Base-by-base conservation (phyloP, 177 flowering plant genomes). In the Telopea speciosissima region DNA sequence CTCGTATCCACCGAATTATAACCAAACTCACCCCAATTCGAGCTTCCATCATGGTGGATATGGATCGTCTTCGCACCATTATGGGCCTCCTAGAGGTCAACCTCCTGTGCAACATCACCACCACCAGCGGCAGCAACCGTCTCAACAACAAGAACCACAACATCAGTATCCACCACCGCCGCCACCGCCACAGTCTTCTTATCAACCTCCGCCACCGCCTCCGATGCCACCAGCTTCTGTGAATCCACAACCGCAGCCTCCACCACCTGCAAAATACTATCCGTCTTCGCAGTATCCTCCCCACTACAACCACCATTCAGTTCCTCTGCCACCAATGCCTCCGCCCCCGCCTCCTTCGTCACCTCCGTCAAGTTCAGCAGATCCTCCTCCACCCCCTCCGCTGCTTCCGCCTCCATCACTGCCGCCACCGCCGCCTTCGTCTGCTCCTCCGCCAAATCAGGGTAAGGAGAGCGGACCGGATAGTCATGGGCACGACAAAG, bases 341-440 rank as follows among this genome's bases (percentile, higher is more conserved):
- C 76, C 83, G 1, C 65, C 81, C 0, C 83, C 83, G 0, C 78
- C 79, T 25, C 70, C 72, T 9, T 75, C 80, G 8, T 85, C 89
- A 0, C 81, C 85, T 11, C 81, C 90, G 3, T 85, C 88, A 1
- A 79, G 81, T 0, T 76, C 86, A 0, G 81, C 92, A 1, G 83
- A 89, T 0, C 83, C 87, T 0, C 86, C 90, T 3, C 85, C 89
- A 0, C 87, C 89, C 6, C 85, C 83, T 0, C 85, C 90, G 1
- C 79, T 87, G 22, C 74, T 88, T 21, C 44, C 76, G 11, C 81
- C 85, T 21, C 83, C 88, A 0, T 84, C 83, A 1, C 83, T 84
- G 2, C 85, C 86, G 16, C 80, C 84, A 17, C 75, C 82, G 4
- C 69, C 80, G 2, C 54, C 79, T 8, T n/a, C 74, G 19, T 54